These are phyloP conservation scores for Exophiala sp. DNA, from an alignment of 2,329 filamentous ascomycete genomes.

Conservation along the genomic window DNA sequence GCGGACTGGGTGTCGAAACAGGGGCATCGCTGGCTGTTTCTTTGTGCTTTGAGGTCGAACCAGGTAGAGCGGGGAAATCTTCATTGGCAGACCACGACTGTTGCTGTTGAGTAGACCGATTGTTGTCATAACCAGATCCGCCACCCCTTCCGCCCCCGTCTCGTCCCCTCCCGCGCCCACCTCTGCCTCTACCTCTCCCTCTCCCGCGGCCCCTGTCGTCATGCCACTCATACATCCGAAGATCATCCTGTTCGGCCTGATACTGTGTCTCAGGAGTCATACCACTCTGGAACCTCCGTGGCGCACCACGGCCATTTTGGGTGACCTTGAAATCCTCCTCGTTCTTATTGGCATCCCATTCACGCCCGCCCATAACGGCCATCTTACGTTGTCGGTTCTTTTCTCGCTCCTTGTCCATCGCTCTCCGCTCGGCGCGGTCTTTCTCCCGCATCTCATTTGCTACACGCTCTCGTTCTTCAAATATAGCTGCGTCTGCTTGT, in stretches of 20 bases:
- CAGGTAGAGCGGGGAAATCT: conserved; percentile 28
- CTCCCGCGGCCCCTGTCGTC: conserved; percentile 22
- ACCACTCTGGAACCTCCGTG: conserved; percentile 9
- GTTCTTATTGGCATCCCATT: conserved; percentile 58
- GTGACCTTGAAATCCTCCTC: conserved; percentile 46
- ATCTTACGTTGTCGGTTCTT: conserved; percentile 55
- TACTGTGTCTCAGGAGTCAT: conserved; percentile 7
- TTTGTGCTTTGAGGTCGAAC: neutral
- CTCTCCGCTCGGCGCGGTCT: conserved; percentile 46
- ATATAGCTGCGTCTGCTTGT: conserved; percentile 62
- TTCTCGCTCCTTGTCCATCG: conserved; percentile 59
- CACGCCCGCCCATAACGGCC: conserved; percentile 51
- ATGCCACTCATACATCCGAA: conserved; percentile 26
- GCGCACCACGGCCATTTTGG: conserved; percentile 26
- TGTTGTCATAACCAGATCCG: neutral
- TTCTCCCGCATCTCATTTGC: conserved; percentile 51
- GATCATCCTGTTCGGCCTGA: conserved; percentile 20
- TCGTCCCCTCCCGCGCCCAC: conserved; percentile 17
- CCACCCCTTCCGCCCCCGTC: conserved; percentile 10
- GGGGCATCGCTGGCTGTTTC: neutral
- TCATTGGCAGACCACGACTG: conserved; percentile 19
- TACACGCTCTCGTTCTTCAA: conserved; percentile 57
- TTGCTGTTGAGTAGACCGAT: conserved; percentile 6
- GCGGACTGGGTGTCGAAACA: conserved; percentile 5
- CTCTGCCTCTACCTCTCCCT: conserved; percentile 14